Base-by-base conservation (phyloP, 1,284 basidiomycete genomes). In the Trametes hirsuta region DNA sequence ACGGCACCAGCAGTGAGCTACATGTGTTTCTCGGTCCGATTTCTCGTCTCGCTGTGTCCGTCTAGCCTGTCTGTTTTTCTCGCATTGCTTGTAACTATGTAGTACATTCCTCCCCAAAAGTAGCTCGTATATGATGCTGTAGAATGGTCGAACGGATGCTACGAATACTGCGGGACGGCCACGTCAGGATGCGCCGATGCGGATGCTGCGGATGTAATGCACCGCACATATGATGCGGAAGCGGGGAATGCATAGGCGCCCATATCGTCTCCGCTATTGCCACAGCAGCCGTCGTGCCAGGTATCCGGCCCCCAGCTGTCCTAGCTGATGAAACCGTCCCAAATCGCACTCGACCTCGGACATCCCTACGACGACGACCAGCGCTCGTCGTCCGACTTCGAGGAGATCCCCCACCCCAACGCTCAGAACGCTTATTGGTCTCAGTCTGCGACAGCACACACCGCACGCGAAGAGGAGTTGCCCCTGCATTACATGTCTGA, bases 401-500 rank as follows among this genome's bases (percentile, higher is more conserved):
- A 91, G 75, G 82, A 91, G 71, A 76, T 90, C 63, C 71, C 79
- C 30, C 84, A 91, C 67, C 87, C 88, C 41, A 71, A 75, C 68
- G 51, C 65, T 66, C 72, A 66, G 70, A 69, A 70, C 69, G 71
- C 66, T 61, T 74, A 71, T 69, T 79, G 73, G 77, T 51, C 71
- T 39, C 59, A 61, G 35, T 55, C 58, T 45, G 53, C 69, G 37
- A 67, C 73, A 55, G 58, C 61, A 47, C 64, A 61, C 53, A 14
- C 46, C 48, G 59, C 66, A 53, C 74, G 72, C 69, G 80, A 83
- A 67, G 86, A 85, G 68, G 82, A 84, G 54, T 76, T 90, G 15
- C 89, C 88, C 34, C 72, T 90, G 61, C 85, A 90, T 72, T 84
- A 88, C 71, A 89, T 90, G 88, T 69, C 67, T 35, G 88, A 90